These are phyloP conservation scores for Zopfochytrium polystomum DNA, from an alignment of 371 early-diverging fungal species.

Conservation along the genomic window DNA sequence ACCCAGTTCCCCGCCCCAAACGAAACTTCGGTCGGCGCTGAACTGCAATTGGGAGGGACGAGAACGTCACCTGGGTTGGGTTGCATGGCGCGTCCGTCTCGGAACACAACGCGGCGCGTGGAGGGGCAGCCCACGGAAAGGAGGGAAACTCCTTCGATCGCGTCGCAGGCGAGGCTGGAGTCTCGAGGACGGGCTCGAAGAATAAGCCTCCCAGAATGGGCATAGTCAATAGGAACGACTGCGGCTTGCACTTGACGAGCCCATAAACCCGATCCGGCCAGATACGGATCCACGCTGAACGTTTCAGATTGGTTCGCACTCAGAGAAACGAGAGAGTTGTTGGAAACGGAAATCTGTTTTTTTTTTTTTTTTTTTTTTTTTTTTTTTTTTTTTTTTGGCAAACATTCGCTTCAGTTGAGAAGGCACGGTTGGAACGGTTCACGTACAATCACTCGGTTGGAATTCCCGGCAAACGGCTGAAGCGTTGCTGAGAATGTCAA, in stretches of 20 bases:
- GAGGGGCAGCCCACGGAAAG: conserved; percentile 23
- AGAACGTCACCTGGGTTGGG: neutral
- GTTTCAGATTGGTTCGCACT: neutral
- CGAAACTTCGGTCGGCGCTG: conserved; percentile 12
- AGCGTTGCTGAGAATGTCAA: conserved; percentile 3
- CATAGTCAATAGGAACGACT: too few relatives aligned
- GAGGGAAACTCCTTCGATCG: neutral
- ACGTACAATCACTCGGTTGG: neutral
- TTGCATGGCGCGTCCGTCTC: neutral
- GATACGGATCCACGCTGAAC: conserved; percentile 2
- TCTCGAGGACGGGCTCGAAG: conserved; percentile 15
- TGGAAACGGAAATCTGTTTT: conserved; percentile 11
- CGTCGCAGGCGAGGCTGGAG: conserved; percentile 20
- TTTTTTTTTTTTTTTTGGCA: too few relatives aligned
- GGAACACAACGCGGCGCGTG: conserved; percentile 21
- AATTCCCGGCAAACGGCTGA: neutral
- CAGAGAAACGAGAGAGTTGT: conserved; percentile 14
- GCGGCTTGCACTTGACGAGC: too few relatives aligned
- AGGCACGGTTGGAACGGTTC: too few relatives aligned
- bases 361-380: too few relatives aligned
- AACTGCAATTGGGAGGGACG: neutral
- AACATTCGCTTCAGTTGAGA: too few relatives aligned
- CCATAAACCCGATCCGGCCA: too few relatives aligned
- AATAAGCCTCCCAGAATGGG: too few relatives aligned
- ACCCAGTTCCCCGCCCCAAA: conserved; percentile 21